Percentiles rank a stretch among this genome's conserved stretches.
phyloP scores from a whole-genome alignment of 1,284 basidiomycete species.

The Crucibulum cyathiforme region DNA sequence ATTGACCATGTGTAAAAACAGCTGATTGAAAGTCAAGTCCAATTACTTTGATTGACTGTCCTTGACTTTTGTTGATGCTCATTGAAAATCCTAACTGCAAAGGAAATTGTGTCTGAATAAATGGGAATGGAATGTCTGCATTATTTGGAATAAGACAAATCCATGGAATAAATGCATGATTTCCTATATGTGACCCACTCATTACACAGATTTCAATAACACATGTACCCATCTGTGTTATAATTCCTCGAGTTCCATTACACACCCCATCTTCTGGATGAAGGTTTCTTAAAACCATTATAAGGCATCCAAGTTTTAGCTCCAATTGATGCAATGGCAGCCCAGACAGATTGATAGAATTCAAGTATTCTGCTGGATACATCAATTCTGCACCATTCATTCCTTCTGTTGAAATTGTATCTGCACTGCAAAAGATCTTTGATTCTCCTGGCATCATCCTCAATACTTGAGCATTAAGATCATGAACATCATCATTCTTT shows the following conservation, averaged over 20 bases:
- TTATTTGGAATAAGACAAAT: not conserved
- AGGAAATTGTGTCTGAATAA: not conserved
- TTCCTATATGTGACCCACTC: not conserved
- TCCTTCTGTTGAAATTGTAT: slow-evolving; percentile 10
- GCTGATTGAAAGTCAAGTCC: not conserved
- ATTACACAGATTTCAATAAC: not conserved
- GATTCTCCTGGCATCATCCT: slow-evolving; percentile 23
- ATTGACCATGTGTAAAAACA: not conserved
- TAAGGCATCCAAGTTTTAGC: slow-evolving; percentile 4
- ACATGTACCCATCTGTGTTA: not conserved
- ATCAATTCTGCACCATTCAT: slow-evolving; percentile 7
- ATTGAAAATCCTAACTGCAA: not conserved
- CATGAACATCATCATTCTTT: slow-evolving; percentile 35
- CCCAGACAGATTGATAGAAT: slow-evolving; percentile 7
- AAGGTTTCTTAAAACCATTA: not conserved
- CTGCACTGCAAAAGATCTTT: slow-evolving; percentile 18
- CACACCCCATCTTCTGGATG: not conserved
- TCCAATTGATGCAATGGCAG: slow-evolving; percentile 5
- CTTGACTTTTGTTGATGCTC: slow-evolving; percentile 1
- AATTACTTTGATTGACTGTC: not conserved
- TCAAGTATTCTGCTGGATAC: slow-evolving; percentile 5
- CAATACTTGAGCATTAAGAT: slow-evolving; percentile 30
- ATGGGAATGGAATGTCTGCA: not conserved
- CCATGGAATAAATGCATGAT: not conserved
- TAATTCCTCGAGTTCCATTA: not conserved